Evolutionary conservation across 208 protist genomes (phyloP).

Genomic region (Tritrichomonas musculus): DNA sequence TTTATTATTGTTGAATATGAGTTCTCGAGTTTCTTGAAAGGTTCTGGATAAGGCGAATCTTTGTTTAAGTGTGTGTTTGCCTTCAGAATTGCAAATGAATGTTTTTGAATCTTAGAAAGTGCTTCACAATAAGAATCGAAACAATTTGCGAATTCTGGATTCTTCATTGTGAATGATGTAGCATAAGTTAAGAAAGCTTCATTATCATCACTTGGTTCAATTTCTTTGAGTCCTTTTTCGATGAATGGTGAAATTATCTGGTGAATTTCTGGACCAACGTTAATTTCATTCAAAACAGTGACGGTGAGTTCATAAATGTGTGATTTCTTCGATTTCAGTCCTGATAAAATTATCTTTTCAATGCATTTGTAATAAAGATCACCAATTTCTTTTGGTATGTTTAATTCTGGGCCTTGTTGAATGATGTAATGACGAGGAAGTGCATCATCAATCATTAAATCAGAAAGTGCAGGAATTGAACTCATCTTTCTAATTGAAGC

Average conservation of each 20-base stretch:
- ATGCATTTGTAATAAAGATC: neutral
- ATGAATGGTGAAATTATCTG: neutral
- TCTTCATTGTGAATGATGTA: no score
- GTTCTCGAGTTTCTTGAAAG: neutral
- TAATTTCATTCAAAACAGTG: neutral
- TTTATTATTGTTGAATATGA: neutral
- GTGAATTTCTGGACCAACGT: neutral
- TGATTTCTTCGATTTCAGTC: neutral
- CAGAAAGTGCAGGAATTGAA: neutral
- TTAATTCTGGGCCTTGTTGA: neutral
- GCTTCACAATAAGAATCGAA: neutral
- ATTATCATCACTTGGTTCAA: neutral
- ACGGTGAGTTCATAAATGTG: neutral
- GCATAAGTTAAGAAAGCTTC: no score
- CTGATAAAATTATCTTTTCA: neutral
- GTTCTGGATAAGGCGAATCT: neutral
- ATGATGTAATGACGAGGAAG: neutral
- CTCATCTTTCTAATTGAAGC: neutral
- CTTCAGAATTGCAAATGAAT: neutral
- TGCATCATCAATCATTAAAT: neutral
- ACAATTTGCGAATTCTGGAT: neutral
- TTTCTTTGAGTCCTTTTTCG: neutral
- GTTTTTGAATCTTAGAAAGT: neutral
- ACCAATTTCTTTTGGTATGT: neutral
- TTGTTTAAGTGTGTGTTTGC: neutral